phyloP scores from a whole-genome alignment of 2,329 filamentous ascomycete species.

The Sarocladium oryzae region DNA sequence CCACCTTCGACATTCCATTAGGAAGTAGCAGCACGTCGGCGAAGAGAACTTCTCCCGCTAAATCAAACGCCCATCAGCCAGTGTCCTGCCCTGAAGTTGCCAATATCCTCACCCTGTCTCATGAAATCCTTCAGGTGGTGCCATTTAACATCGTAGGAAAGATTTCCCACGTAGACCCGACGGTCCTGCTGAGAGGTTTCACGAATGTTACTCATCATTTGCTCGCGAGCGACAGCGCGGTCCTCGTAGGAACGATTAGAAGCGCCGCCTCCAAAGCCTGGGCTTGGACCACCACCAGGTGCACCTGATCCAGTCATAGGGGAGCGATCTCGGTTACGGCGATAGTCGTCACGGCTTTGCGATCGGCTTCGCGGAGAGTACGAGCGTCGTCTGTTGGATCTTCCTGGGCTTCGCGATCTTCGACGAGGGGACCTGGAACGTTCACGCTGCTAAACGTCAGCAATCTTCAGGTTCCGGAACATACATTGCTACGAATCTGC shows the following conservation, averaged over 20 bases:
- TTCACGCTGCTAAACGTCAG: constrained; percentile 60
- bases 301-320: constrained; percentile 75
- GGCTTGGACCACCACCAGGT: constrained; percentile 62
- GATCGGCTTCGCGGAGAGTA: constrained; percentile 76
- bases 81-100: constrained; percentile 17
- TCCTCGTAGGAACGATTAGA: constrained; percentile 78
- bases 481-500: not conserved
- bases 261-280: constrained; percentile 52
- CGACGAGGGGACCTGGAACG: constrained; percentile 73
- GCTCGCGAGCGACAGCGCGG: constrained; percentile 74
- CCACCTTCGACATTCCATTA: constrained; percentile 99
- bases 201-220: constrained; percentile 92
- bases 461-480: constrained; percentile 16
- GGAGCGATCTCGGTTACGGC: constrained; percentile 68
- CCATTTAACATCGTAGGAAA: constrained; percentile 99
- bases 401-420: constrained; percentile 78
- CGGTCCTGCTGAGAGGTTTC: constrained; percentile 98
- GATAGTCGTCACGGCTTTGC: constrained; percentile 67
- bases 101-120: constrained; percentile 77
- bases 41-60: constrained; percentile 98
- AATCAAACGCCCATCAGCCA: constrained; percentile 31
- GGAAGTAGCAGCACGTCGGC: constrained; percentile 99
- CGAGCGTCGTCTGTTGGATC: constrained; percentile 60
- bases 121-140: constrained; percentile 99
- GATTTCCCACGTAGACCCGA: constrained; percentile 97